Percentiles rank a stretch among this genome's conserved stretches.
phyloP scores from a whole-genome alignment of 1,139 yeast genomes.

The Saccharomyces hybrid region DNA sequence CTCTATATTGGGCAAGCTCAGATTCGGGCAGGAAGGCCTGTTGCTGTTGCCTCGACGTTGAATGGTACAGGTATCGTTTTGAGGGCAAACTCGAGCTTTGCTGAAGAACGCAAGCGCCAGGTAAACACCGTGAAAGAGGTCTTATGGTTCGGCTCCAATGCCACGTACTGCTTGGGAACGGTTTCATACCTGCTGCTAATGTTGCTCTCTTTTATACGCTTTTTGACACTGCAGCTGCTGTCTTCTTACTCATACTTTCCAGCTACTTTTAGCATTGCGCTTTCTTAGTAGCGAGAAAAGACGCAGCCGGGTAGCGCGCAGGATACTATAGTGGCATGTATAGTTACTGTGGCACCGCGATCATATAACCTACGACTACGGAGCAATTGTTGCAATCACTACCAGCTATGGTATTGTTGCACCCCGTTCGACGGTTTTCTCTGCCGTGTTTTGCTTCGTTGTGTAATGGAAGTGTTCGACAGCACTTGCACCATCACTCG shows the following conservation, averaged over 20 bases:
- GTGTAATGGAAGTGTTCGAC: not conserved
- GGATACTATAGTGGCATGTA: not conserved
- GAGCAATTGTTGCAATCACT: not conserved
- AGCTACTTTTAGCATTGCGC: not conserved
- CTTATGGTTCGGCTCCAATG: not conserved
- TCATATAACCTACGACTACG: not conserved
- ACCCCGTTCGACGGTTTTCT: not conserved
- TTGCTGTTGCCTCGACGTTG: not conserved
- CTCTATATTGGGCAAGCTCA: slow-evolving; percentile 20
- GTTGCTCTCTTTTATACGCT: not conserved
- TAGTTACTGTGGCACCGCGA: not conserved
- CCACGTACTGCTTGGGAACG: not conserved
- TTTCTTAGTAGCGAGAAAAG: not conserved
- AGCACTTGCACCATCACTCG: not conserved
- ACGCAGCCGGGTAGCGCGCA: not conserved
- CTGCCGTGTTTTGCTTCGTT: not conserved
- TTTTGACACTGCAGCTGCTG: not conserved
- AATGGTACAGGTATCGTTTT: not conserved
- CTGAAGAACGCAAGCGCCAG: not conserved
- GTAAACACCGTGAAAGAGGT: not conserved
- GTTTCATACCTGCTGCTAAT: not conserved
- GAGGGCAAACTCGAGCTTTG: not conserved
- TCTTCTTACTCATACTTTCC: not conserved
- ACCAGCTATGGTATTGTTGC: not conserved
- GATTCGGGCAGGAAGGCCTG: slow-evolving; percentile 1